Percentiles rank a stretch among this genome's conserved stretches.
These are phyloP conservation scores for Lepidopterella palustris DNA, from an alignment of 495 filamentous ascomycete genomes.

Conservation along the genomic window DNA sequence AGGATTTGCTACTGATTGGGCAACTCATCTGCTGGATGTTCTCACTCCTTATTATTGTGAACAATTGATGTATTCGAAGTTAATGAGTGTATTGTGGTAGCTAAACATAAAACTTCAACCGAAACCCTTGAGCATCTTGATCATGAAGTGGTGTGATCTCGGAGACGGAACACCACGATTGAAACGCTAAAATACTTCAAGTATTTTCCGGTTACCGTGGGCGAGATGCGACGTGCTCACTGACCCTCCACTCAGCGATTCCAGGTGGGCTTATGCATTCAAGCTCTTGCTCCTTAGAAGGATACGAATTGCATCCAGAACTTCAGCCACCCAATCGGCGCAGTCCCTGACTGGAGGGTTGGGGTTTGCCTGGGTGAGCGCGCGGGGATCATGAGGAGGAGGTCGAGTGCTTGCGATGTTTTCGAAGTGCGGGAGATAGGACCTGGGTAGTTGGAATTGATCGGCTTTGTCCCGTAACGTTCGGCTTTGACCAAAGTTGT, in stretches of 20 bases:
- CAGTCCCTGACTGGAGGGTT: slow-evolving; percentile 4
- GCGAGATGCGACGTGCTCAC: too few relatives aligned
- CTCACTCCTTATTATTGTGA: slow-evolving; percentile 4
- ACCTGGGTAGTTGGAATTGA: slow-evolving; percentile 10
- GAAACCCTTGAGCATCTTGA: too few relatives aligned
- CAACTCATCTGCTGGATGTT: not conserved
- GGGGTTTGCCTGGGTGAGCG: slow-evolving; percentile 11
- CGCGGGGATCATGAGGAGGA: slow-evolving; percentile 12
- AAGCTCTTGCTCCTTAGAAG: too few relatives aligned
- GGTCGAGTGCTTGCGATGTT: slow-evolving; percentile 13
- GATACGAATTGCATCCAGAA: too few relatives aligned
- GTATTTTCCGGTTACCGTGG: too few relatives aligned
- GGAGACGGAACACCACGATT: too few relatives aligned
- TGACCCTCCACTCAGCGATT: too few relatives aligned
- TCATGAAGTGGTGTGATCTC: too few relatives aligned
- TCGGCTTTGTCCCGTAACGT: slow-evolving; percentile 1
- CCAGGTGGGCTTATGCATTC: too few relatives aligned
- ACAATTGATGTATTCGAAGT: slow-evolving; percentile 4
- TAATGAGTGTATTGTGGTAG: slow-evolving; percentile 10
- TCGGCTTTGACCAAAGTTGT: slow-evolving; percentile 9
- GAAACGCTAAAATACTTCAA: too few relatives aligned
- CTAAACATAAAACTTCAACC: not conserved
- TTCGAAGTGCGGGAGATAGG: slow-evolving; percentile 10
- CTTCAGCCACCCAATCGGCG: not conserved
- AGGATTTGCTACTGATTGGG: slow-evolving; percentile 1